A percentile compares a stretch with the other conserved stretches of the same genome.
Evolutionary conservation across 805 yeast species (phyloP).

Genomic region (Candida lessepsii): DNA sequence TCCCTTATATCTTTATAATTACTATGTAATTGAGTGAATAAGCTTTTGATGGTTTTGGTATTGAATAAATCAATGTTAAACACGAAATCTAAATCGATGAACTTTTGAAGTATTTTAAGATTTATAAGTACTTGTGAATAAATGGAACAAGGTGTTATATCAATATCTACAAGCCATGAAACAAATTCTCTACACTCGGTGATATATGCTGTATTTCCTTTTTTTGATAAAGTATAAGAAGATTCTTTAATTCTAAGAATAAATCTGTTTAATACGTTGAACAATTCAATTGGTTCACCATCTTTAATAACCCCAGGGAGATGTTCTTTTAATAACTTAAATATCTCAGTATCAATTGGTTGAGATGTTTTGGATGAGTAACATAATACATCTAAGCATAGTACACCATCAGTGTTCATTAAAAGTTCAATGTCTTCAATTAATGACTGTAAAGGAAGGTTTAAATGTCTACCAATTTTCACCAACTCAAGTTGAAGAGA

Average conservation of each 20-base stretch:
- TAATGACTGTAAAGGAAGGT: conserved; percentile 27
- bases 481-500: background rate
- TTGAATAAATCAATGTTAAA: conserved; percentile 11
- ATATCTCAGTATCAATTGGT: conserved; percentile 48
- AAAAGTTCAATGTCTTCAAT: background rate
- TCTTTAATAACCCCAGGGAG: conserved; percentile 7
- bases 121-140: conserved; percentile 37
- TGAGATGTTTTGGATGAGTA: conserved; percentile 33
- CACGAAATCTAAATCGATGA: conserved; percentile 15
- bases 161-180: conserved; percentile 22
- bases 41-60: conserved; percentile 38
- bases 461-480: conserved; percentile 22
- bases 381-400: conserved; percentile 7
- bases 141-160: conserved; percentile 44
- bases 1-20: conserved; percentile 78
- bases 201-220: conserved; percentile 16
- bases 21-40: conserved; percentile 63
- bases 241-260: conserved; percentile 68
- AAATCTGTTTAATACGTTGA: conserved; percentile 60
- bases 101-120: conserved; percentile 14
- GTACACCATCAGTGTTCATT: background rate
- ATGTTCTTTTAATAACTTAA: conserved; percentile 41
- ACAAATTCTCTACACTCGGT: conserved; percentile 25
- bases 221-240: conserved; percentile 47
- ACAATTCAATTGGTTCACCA: conserved; percentile 43